Conservation (phyloP, 352 stramenopile species). For the Pythium rhizo-oryzae region DNA sequence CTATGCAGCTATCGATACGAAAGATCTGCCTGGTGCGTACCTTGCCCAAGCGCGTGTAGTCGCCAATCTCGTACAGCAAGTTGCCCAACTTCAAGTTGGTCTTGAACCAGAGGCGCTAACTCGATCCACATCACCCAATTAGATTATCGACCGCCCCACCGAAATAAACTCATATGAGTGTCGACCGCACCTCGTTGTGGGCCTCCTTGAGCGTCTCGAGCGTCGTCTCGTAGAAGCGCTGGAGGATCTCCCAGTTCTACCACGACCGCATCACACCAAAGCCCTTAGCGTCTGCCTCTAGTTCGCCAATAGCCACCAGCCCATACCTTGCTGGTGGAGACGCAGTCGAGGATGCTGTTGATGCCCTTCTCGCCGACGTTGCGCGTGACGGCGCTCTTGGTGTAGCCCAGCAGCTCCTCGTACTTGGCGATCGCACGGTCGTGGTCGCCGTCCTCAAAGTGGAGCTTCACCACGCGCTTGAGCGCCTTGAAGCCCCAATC, state of each 20-base stretch:
- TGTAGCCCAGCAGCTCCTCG: conserved; percentile 89
- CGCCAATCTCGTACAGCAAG: conserved; percentile 86
- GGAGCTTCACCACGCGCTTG: conserved; percentile 95
- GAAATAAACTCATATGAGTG: no score
- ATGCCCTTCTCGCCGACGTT: conserved; percentile 96
- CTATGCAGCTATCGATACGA: neutral
- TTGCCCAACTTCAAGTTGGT: conserved; percentile 96
- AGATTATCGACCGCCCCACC: no score
- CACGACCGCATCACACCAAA: neutral
- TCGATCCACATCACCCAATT: neutral
- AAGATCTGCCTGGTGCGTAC: conserved; percentile 22
- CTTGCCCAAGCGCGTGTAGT: conserved; percentile 74
- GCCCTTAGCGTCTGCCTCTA: neutral
- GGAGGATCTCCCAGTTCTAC: conserved; percentile 83
- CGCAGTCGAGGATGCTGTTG: conserved; percentile 95
- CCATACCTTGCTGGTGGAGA: conserved; percentile 80
- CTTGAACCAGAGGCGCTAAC: conserved; percentile 94
- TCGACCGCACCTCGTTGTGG: conserved; percentile 57
- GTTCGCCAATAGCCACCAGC: neutral
- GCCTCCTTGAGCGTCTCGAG: conserved; percentile 85
- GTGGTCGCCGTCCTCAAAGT: conserved; percentile 77
- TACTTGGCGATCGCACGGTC: conserved; percentile 84
- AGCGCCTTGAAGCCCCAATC: conserved; percentile 95
- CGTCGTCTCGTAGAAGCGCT: conserved; percentile 87
- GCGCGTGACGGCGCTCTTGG: conserved; percentile 87